Percentiles rank a stretch among this genome's conserved stretches.
phyloP scores from a whole-genome alignment of 2,329 filamentous ascomycete genomes.

The Lachnellula subtilissima region DNA sequence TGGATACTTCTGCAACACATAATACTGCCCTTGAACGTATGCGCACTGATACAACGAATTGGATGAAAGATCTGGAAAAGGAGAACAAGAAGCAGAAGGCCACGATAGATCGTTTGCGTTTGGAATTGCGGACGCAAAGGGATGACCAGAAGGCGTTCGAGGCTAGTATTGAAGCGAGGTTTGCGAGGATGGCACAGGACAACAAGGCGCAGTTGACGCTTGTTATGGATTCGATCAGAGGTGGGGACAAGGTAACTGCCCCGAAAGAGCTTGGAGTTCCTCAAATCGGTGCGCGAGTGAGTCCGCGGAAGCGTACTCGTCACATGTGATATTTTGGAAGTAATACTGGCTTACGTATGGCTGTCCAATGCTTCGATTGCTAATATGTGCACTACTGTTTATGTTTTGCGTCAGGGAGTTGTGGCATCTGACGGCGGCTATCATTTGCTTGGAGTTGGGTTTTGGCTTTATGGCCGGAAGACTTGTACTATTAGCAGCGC shows the following conservation, averaged over 20 bases:
- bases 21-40: not conserved
- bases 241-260: not conserved
- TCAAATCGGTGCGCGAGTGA: not conserved
- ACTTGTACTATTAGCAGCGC: too few species aligned
- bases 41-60: not conserved
- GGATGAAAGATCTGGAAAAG: slow-evolving; percentile 4
- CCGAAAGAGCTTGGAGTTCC: not conserved
- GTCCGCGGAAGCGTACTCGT: not conserved
- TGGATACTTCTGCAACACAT: not conserved
- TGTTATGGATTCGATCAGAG: not conserved
- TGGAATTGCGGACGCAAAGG: not conserved
- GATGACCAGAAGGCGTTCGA: not conserved
- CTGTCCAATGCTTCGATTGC: too few species aligned
- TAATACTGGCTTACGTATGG: not conserved
- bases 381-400: not conserved
- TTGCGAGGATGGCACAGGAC: not conserved
- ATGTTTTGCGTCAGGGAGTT: not conserved
- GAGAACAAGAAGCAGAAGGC: not conserved
- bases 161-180: not conserved
- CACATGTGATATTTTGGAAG: not conserved
- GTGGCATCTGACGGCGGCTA: too few species aligned
- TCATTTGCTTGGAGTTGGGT: too few species aligned
- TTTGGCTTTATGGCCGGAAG: too few species aligned
- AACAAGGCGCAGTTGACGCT: not conserved
- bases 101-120: not conserved